Evolutionary conservation across 345 rosid genomes (phyloP).

Genomic region (Clausena lansium): DNA sequence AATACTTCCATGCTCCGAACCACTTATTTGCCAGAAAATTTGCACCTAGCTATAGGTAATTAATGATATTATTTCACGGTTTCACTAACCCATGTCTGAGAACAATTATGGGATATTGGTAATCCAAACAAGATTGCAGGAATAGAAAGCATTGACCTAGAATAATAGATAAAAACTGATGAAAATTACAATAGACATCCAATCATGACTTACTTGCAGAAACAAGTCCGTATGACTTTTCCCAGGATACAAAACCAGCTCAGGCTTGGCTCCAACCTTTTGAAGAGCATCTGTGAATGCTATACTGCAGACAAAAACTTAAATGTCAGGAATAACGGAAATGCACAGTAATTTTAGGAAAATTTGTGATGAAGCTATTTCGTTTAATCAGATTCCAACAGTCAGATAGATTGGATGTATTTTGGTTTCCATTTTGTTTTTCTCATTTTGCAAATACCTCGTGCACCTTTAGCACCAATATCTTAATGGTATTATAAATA

Average conservation of each 20-base stretch:
- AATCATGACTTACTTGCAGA: conserved; percentile 62
- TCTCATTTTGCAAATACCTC: background rate
- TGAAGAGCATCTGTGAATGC: conserved; percentile 57
- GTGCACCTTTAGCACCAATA: background rate
- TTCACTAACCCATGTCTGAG: background rate
- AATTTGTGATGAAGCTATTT: background rate
- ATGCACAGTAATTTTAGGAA: background rate
- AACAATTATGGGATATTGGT: background rate
- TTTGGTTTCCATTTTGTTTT: background rate
- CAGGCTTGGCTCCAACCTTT: conserved; percentile 57
- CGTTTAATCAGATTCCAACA: background rate
- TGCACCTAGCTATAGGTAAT: background rate
- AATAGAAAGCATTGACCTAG: background rate
- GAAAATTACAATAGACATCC: background rate
- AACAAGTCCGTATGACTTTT: conserved; percentile 93
- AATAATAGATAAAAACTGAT: background rate
- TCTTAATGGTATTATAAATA: background rate
- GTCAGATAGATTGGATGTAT: background rate
- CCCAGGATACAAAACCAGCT: conserved; percentile 60
- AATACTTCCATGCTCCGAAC: background rate
- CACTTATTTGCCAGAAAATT: background rate
- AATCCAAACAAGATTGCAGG: background rate
- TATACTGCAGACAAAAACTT: conserved; percentile 45
- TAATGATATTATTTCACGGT: background rate
- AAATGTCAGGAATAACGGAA: conserved; percentile 5